These are phyloP conservation scores for Fusarium albosuccineum DNA, from an alignment of 2,329 filamentous ascomycete species.

Conservation along the genomic window DNA sequence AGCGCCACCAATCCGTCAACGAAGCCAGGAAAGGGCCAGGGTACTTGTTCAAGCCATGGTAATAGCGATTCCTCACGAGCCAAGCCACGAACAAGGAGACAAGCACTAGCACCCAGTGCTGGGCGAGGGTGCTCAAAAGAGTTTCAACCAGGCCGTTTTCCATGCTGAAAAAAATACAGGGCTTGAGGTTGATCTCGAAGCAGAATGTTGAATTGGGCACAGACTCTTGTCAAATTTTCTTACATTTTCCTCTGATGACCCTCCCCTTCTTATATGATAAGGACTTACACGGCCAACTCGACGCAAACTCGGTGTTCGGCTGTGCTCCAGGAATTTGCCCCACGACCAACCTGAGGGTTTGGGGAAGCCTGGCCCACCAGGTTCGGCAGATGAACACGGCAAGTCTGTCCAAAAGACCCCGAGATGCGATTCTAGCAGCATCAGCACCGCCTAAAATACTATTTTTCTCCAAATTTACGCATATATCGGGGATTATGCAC, in stretches of 20 bases:
- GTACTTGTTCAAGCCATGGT: slow-evolving; percentile 74
- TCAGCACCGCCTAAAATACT: neutral
- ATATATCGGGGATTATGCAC: fast-evolving
- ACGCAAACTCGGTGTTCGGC: slow-evolving; percentile 24
- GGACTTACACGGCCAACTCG: slow-evolving; percentile 25
- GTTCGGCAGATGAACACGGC: slow-evolving; percentile 38
- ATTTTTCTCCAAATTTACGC: slow-evolving; percentile 1
- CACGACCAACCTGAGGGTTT: slow-evolving; percentile 33
- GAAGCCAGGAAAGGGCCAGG: slow-evolving; percentile 79
- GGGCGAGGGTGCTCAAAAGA: slow-evolving; percentile 25
- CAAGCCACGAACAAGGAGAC: slow-evolving; percentile 15
- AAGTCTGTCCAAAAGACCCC: neutral
- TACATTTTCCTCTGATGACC: neutral
- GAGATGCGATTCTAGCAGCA: slow-evolving; percentile 4
- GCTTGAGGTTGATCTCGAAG: neutral
- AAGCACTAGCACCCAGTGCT: slow-evolving; percentile 40
- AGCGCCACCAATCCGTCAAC: slow-evolving; percentile 76
- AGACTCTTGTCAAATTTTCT: neutral
- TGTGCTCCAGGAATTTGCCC: slow-evolving; percentile 27
- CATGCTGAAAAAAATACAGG: slow-evolving; percentile 37
- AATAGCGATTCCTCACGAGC: slow-evolving; percentile 50
- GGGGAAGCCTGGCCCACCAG: slow-evolving; percentile 22
- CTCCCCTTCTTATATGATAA: slow-evolving; percentile 32
- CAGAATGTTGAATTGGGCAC: slow-evolving; percentile 12
- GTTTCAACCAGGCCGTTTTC: slow-evolving; percentile 41